Conservation (phyloP, 2,329 filamentous ascomycete genomes). For the Karstenula rhodostoma region DNA sequence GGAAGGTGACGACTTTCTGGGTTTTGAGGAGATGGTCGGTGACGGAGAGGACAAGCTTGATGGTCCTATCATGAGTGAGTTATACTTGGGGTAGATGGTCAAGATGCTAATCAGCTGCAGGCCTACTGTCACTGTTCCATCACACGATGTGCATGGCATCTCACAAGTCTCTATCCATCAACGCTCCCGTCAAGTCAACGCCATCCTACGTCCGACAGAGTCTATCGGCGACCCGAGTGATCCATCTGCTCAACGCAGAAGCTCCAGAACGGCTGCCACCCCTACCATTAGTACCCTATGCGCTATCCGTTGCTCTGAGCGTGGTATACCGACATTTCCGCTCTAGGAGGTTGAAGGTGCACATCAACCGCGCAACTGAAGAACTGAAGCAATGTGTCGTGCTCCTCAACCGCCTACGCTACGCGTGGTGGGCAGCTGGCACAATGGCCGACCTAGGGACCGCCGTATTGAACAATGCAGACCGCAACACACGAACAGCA, state of each 20-base stretch:
- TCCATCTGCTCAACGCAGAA: conserved; percentile 59
- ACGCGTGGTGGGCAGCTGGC: conserved; percentile 57
- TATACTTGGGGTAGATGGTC: neutral
- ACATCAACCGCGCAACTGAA: conserved; percentile 56
- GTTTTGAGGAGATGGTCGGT: conserved; percentile 55
- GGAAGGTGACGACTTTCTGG: conserved; percentile 56
- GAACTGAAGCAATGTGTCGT: conserved; percentile 55
- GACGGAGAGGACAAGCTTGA: conserved; percentile 49
- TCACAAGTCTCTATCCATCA: conserved; percentile 58
- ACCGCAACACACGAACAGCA: conserved; percentile 44
- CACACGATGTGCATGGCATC: conserved; percentile 65
- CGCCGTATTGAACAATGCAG: conserved; percentile 51
- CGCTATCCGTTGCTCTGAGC: conserved; percentile 62
- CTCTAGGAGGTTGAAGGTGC: conserved; percentile 58
- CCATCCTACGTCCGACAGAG: conserved; percentile 63
- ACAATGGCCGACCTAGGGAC: conserved; percentile 54
- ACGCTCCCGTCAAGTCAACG: conserved; percentile 56
- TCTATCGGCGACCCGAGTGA: conserved; percentile 64
- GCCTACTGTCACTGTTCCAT: conserved; percentile 64
- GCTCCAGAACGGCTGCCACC: conserved; percentile 57
- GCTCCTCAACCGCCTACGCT: conserved; percentile 54
- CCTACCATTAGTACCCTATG: conserved; percentile 64
- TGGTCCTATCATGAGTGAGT: conserved; percentile 47
- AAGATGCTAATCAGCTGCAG: conserved; percentile 37
- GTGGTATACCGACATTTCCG: conserved; percentile 66